Percentiles rank a stretch among this genome's conserved stretches.
Evolutionary conservation across 306 rosid species (phyloP).

Genomic region (Vachellia collinsii): DNA sequence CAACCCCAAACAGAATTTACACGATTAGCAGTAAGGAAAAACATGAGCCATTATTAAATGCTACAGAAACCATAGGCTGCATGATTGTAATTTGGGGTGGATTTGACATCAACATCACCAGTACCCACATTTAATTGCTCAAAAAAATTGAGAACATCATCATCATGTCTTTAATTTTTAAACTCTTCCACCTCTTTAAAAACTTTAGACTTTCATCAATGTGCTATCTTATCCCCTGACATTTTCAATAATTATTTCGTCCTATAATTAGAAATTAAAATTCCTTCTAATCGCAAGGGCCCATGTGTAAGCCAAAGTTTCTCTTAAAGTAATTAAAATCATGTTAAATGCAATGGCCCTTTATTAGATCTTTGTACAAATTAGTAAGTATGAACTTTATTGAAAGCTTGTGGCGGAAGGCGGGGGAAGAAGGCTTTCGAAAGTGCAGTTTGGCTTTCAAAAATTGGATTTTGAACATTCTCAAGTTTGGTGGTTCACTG

Average conservation of each 20-base stretch:
- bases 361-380: constrained; percentile 3
- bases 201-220: constrained; percentile 4
- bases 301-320: not conserved
- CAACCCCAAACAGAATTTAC: not conserved
- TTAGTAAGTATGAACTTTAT: not conserved
- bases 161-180: not conserved
- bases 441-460: constrained; percentile 31
- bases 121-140: constrained; percentile 4
- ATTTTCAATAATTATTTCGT: not conserved
- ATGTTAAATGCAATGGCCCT: constrained; percentile 7
- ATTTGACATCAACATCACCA: constrained; percentile 25
- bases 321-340: not conserved
- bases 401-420: constrained; percentile 7
- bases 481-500: constrained; percentile 9
- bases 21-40: not conserved
- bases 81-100: constrained; percentile 25
- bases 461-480: constrained; percentile 11
- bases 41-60: not conserved
- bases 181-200: not conserved
- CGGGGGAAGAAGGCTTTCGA: constrained; percentile 16
- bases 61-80: constrained; percentile 1
- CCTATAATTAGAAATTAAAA: not conserved
- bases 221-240: constrained; percentile 21
- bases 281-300: constrained; percentile 13
- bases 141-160: not conserved